Evolutionary conservation across 805 yeast species (phyloP).

Genomic region (Pichia paraexigua): DNA sequence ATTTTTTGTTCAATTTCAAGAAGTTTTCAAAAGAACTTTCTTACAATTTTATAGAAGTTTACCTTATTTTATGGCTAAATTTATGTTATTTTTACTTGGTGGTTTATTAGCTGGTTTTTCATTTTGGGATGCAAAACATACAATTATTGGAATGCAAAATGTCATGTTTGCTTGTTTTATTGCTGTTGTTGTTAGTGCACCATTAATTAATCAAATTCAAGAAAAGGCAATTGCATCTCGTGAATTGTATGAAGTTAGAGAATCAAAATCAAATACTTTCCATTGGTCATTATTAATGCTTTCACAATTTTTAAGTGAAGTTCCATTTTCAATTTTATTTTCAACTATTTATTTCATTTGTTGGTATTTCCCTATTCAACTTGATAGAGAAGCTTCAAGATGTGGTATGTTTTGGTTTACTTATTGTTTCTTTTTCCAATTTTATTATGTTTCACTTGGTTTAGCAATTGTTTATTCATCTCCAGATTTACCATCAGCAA

Average conservation of each 20-base stretch:
- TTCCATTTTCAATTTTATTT: slow-evolving; percentile 48
- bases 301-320: slow-evolving; percentile 46
- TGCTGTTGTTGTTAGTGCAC: slow-evolving; percentile 49
- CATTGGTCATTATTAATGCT: slow-evolving; percentile 58
- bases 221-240: slow-evolving; percentile 49
- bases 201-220: slow-evolving; percentile 58
- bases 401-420: slow-evolving; percentile 41
- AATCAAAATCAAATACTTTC: slow-evolving; percentile 62
- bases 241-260: slow-evolving; percentile 63
- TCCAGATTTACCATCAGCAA: slow-evolving; percentile 62
- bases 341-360: slow-evolving; percentile 40
- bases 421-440: slow-evolving; percentile 32
- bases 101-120: slow-evolving; percentile 45
- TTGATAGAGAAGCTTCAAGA: slow-evolving; percentile 29
- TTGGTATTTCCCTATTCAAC: slow-evolving; percentile 31
- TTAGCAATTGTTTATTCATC: slow-evolving; percentile 47
- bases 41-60: slow-evolving; percentile 42
- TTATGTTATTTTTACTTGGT: slow-evolving; percentile 32
- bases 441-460: slow-evolving; percentile 43
- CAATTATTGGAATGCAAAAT: slow-evolving; percentile 52
- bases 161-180: slow-evolving; percentile 44
- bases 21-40: slow-evolving; percentile 32
- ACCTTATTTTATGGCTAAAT: slow-evolving; percentile 40
- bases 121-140: slow-evolving; percentile 51
- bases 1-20: slow-evolving; percentile 30